Evolutionary conservation across 164 flowering plant species (phyloP).

Genomic region (Euptelea pleiosperma): DNA sequence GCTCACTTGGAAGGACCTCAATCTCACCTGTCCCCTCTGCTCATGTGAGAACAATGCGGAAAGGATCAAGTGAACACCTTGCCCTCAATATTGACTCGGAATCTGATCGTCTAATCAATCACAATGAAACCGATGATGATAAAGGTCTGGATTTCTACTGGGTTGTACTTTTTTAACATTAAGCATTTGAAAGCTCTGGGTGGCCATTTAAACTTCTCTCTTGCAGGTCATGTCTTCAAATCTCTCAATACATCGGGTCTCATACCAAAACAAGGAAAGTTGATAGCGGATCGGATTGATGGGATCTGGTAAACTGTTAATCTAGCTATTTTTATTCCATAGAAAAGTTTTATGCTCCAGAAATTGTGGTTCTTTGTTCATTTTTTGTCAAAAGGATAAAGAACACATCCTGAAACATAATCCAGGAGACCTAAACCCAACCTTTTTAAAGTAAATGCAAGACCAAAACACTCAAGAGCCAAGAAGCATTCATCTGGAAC

Average conservation of each 20-base stretch:
- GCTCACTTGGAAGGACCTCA: slow-evolving; percentile 45
- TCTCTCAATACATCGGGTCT: slow-evolving; percentile 84
- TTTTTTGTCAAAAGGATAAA: background rate
- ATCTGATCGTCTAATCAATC: slow-evolving; percentile 55
- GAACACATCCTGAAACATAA: background rate
- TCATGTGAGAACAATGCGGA: slow-evolving; percentile 69
- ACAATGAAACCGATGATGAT: slow-evolving; percentile 64
- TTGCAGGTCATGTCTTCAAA: slow-evolving; percentile 91
- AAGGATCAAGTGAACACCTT: slow-evolving; percentile 88
- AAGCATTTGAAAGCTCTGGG: slow-evolving; percentile 1
- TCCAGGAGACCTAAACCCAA: no score
- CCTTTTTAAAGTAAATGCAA: no score
- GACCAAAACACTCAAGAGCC: no score
- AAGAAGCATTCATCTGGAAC: no score
- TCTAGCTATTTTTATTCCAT: background rate
- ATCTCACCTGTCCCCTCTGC: slow-evolving; percentile 53
- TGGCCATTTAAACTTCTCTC: slow-evolving; percentile 6
- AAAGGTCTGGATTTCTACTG: slow-evolving; percentile 53
- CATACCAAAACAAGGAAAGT: slow-evolving; percentile 81
- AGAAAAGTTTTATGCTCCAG: background rate
- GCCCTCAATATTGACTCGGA: slow-evolving; percentile 67
- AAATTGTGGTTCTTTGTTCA: background rate
- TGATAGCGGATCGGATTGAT: slow-evolving; percentile 81
- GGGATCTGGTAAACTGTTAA: slow-evolving; percentile 69
- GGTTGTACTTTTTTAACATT: background rate